Conservation (phyloP, 2,329 filamentous ascomycete genomes). For the Pyrenophora graminea region DNA sequence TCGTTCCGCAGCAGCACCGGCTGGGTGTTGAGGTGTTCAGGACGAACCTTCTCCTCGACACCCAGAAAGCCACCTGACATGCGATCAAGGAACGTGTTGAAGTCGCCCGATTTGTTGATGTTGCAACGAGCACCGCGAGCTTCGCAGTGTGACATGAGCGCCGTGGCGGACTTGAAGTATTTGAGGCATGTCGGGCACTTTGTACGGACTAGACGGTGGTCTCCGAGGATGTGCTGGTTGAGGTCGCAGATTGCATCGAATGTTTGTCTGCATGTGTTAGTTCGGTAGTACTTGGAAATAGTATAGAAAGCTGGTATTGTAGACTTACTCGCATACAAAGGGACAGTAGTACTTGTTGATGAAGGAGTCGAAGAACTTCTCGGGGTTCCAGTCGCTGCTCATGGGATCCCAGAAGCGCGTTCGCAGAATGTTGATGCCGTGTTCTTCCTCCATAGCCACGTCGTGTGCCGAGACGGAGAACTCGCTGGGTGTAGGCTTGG, state of each 20-base stretch:
- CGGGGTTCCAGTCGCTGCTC: conserved; percentile 53
- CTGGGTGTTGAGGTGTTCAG: conserved; percentile 37
- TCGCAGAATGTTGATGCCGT: conserved; percentile 47
- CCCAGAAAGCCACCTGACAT: conserved; percentile 50
- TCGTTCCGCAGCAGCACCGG: conserved; percentile 22
- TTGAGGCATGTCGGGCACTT: conserved; percentile 50
- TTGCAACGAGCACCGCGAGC: conserved; percentile 34
- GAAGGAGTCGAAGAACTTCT: conserved; percentile 53
- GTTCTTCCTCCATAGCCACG: conserved; percentile 27
- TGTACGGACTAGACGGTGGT: conserved; percentile 43
- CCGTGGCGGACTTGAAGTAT: conserved; percentile 44
- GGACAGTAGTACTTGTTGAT: conserved; percentile 60
- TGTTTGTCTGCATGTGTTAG: conserved; percentile 26
- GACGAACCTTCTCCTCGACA: conserved; percentile 36
- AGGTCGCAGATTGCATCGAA: conserved; percentile 38
- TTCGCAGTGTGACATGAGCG: conserved; percentile 50
- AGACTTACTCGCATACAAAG: conserved; percentile 56
- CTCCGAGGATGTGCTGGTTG: conserved; percentile 41
- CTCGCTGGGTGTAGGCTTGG: conserved; percentile 33
- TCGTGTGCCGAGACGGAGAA: conserved; percentile 38
- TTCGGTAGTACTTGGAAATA: not conserved
- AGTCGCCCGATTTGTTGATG: conserved; percentile 45
- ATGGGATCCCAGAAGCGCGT: conserved; percentile 56
- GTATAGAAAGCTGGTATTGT: not conserved
- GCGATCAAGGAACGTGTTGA: conserved; percentile 43